Conservation (phyloP, 257 asterid genomes). For the Capsicum pubescens region DNA sequence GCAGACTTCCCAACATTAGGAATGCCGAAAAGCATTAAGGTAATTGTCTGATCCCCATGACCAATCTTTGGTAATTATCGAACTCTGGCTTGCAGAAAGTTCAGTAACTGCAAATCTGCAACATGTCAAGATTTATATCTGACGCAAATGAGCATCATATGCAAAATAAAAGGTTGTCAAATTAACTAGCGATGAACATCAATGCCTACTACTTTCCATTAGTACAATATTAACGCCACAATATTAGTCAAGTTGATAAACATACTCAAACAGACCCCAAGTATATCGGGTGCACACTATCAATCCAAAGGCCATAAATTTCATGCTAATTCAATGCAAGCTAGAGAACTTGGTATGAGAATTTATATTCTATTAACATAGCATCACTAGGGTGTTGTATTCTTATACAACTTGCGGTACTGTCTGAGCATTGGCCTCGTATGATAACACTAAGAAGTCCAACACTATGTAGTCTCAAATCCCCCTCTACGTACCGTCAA, state of each 20-base stretch:
- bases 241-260: not conserved
- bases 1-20: slow-evolving; percentile 99
- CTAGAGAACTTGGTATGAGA: not conserved
- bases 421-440: no score
- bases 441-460: no score
- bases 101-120: slow-evolving; percentile 61
- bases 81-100: slow-evolving; percentile 79
- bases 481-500: no score
- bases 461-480: no score
- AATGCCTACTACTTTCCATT: not conserved
- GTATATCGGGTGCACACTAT: not conserved
- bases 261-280: not conserved
- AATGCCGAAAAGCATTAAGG: slow-evolving; percentile 86
- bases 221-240: not conserved
- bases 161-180: not conserved
- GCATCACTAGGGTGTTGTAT: no score
- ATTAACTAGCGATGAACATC: not conserved
- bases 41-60: slow-evolving; percentile 45
- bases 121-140: slow-evolving; percentile 17
- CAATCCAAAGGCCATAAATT: not conserved
- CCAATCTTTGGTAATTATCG: slow-evolving; percentile 56
- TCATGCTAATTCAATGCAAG: not conserved
- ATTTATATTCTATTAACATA: no score
- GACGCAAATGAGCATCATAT: not conserved
- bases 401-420: no score